Base-by-base conservation (phyloP, 805 yeast genomes). In the Zygosaccharomyces gambellarensis region DNA sequence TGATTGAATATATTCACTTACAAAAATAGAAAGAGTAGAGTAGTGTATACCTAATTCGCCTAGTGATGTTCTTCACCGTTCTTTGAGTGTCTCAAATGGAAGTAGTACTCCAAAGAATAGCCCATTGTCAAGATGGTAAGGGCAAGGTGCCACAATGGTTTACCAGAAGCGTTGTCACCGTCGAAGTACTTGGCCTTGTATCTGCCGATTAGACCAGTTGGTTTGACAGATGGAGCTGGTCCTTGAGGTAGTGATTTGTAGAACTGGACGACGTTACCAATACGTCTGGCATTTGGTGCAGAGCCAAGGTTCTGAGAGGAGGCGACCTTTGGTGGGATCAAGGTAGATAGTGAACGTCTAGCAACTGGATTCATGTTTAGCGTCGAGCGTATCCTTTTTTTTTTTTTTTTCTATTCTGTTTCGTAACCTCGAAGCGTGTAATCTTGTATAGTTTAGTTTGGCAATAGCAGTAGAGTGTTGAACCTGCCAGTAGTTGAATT, bases 321-420 rank as follows among this genome's bases (percentile, higher is more conserved):
- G 50, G 97, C 97, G 68, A 92, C 84, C 92, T 92, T 92, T 71
- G 99, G 99, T 63, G 99, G 99, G 69, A 92, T 90, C 77, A 92
- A 80, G 66, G 97, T 86, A 59, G 98, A 90, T 72, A 92, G 80
- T 64, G 85, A 85, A 77, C 99, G 90, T 84, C 87, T 90, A 67
- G 83, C 78, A 73, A 90, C 78, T 28, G 23, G 34, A 39, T 22
- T 38, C 43, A 32, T 25, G 29, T 9, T 30, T 12, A 21, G 2
- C 12, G 36, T 14, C 28, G 21, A 12, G 11, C 28, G 22, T 22
- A 25, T 8, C 14, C 5, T 11, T 21, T 17, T 12, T 11, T 22
- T 10, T 30, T 42, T 4, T 7, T 28, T 12, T 11, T n/a, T 14
- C 28, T 9, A n/a, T n/a, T 25, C 6, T 25, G 28, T 25, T 6